These are phyloP conservation scores for Pelargonium australe DNA, from an alignment of 441 rosid genomes.

Conservation along the genomic window DNA sequence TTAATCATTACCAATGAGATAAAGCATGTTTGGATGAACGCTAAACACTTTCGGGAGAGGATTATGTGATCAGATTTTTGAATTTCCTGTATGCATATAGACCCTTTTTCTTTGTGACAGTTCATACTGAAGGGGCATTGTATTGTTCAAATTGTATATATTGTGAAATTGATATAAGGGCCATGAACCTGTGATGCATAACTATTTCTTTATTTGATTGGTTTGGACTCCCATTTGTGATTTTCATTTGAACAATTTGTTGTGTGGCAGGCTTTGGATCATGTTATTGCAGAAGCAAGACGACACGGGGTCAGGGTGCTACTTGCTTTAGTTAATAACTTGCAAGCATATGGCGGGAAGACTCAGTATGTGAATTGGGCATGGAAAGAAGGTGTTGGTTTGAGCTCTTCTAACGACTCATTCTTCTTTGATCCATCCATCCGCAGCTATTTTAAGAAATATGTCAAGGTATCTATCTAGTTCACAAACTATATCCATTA, in stretches of 20 bases:
- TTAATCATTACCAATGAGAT: not conserved
- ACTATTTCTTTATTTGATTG: too few species aligned
- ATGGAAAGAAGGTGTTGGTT: slow-evolving; percentile 83
- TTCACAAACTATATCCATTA: too few species aligned
- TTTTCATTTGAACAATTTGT: not conserved
- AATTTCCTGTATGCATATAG: not conserved
- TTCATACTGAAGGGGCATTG: too few species aligned
- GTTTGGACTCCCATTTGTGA: too few species aligned
- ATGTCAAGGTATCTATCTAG: slow-evolving; percentile 41
- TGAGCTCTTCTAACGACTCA: slow-evolving; percentile 89
- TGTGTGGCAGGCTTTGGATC: slow-evolving; percentile 72
- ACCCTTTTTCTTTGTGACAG: too few species aligned
- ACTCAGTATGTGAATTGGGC: slow-evolving; percentile 94
- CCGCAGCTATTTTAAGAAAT: slow-evolving; percentile 75
- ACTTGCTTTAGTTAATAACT: slow-evolving; percentile 77
- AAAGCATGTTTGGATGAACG: too few species aligned
- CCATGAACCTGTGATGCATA: too few species aligned
- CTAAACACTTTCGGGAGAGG: not conserved
- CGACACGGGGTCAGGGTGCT: slow-evolving; percentile 61
- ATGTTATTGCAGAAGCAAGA: slow-evolving; percentile 83
- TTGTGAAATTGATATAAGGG: too few species aligned
- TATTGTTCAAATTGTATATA: too few species aligned
- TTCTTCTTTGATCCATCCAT: slow-evolving; percentile 93
- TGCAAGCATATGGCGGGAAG: slow-evolving; percentile 85
- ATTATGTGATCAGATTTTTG: not conserved